Percentiles rank a stretch among this genome's conserved stretches.
Conservation (phyloP, 768 basidiomycete species). For the Amanita fuliginea region DNA sequence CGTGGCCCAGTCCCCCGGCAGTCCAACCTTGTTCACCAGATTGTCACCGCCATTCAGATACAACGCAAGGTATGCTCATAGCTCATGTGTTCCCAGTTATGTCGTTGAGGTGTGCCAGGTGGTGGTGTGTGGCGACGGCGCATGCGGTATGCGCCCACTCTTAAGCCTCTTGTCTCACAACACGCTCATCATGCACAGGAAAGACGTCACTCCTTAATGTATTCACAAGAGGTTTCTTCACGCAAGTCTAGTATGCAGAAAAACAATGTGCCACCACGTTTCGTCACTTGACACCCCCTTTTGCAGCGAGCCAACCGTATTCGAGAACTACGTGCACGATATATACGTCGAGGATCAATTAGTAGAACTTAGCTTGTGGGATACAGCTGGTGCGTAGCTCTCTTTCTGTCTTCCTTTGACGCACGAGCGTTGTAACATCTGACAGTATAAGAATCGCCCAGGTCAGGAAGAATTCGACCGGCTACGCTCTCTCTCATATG, state of each 20-base stretch:
- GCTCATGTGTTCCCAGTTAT: background rate
- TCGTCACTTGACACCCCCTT: background rate
- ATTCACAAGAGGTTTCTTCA: constrained; percentile 87
- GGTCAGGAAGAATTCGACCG: constrained; percentile 96
- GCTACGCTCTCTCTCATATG: constrained; percentile 87
- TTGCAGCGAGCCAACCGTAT: constrained; percentile 81
- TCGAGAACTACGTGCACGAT: constrained; percentile 95
- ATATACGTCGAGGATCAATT: constrained; percentile 76
- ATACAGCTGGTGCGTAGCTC: constrained; percentile 74
- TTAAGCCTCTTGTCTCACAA: constrained; percentile 5
- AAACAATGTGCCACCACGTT: background rate
- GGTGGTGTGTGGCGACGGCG: constrained; percentile 95
- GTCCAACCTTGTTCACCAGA: background rate
- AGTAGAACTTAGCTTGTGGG: constrained; percentile 93
- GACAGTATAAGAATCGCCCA: constrained; percentile 20
- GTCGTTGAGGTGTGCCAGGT: constrained; percentile 23
- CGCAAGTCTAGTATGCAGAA: constrained; percentile 77
- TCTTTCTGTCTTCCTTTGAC: background rate
- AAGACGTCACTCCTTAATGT: constrained; percentile 84
- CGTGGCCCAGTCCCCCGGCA: constrained; percentile 10
- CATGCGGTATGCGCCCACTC: constrained; percentile 55
- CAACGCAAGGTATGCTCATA: constrained; percentile 30
- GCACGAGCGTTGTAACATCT: constrained; percentile 21
- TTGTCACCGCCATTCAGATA: constrained; percentile 20
- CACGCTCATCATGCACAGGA: constrained; percentile 28